phyloP scores from a whole-genome alignment of 805 yeast species.

The Groenewaldozyma salmanticensis region DNA sequence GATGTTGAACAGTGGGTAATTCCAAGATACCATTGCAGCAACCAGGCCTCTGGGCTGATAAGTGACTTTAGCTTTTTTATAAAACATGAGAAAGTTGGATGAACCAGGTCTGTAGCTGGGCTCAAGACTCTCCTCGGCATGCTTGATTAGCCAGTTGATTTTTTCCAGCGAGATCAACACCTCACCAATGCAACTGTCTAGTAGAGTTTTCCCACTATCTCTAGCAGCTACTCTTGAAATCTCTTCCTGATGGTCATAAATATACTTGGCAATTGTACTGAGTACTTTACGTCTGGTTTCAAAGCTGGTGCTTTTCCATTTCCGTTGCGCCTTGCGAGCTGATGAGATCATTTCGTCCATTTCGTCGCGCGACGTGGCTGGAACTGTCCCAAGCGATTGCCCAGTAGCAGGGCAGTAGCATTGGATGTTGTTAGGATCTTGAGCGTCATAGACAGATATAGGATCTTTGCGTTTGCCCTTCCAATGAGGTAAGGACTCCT shows the following conservation, averaged over 20 bases:
- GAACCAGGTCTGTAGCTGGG: slow-evolving; percentile 82
- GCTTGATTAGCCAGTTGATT: slow-evolving; percentile 74
- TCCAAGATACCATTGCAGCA: slow-evolving; percentile 91
- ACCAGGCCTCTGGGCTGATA: slow-evolving; percentile 90
- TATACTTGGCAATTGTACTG: slow-evolving; percentile 58
- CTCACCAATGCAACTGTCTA: slow-evolving; percentile 88
- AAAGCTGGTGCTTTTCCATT: slow-evolving; percentile 26
- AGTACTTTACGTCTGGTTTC: slow-evolving; percentile 53
- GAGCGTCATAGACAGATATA: slow-evolving; percentile 44
- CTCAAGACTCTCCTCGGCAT: slow-evolving; percentile 66
- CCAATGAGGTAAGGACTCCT: slow-evolving; percentile 82
- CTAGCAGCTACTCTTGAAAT: slow-evolving; percentile 90
- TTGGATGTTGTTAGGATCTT: slow-evolving; percentile 62
- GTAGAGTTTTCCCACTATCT: slow-evolving; percentile 91
- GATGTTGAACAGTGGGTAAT: slow-evolving; percentile 91
- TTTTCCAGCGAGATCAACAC: slow-evolving; percentile 92
- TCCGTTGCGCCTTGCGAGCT: slow-evolving; percentile 46
- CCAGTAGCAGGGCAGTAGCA: slow-evolving; percentile 96
- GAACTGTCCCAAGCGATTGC: slow-evolving; percentile 67
- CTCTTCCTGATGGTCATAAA: slow-evolving; percentile 72
- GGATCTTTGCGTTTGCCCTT: slow-evolving; percentile 73
- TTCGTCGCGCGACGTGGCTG: slow-evolving; percentile 54
- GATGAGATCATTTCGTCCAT: slow-evolving; percentile 54
- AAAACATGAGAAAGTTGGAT: slow-evolving; percentile 70
- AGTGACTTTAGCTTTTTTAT: slow-evolving; percentile 87